A percentile compares a stretch with the other conserved stretches of the same genome.
phyloP scores from a whole-genome alignment of 352 stramenopile genomes.

The Thraustotheca clavata region DNA sequence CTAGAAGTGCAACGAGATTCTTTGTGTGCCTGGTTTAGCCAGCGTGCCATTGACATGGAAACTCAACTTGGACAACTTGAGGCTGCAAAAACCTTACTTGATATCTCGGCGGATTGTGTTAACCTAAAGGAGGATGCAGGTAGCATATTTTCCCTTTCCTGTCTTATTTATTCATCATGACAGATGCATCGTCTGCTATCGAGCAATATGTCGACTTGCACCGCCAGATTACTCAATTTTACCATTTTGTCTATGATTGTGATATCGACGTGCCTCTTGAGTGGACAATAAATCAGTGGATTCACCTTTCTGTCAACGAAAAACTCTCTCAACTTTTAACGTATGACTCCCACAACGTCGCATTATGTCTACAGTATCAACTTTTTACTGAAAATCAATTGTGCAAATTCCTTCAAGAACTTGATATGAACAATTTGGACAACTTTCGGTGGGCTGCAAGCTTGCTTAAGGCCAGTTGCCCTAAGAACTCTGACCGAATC shows the following conservation, averaged over 20 bases:
- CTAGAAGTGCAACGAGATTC: not conserved
- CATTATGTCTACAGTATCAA: not conserved
- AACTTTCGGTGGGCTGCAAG: not conserved
- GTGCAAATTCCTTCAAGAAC: not conserved
- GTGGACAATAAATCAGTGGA: not conserved
- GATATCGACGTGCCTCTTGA: not conserved
- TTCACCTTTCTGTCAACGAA: not conserved
- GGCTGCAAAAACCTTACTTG: not conserved
- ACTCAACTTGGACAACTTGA: constrained; percentile 14
- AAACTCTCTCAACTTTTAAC: not conserved
- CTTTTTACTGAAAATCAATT: not conserved
- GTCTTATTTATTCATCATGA: too few relatives aligned
- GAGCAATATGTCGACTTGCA: not conserved
- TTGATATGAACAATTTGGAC: not conserved
- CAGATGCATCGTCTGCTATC: too few relatives aligned
- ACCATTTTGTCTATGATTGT: not conserved
- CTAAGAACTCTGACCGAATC: not conserved
- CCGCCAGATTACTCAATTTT: not conserved
- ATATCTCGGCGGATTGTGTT: not conserved
- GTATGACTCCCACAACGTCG: not conserved
- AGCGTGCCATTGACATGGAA: constrained; percentile 9
- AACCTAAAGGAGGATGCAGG: too few relatives aligned
- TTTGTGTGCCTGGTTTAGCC: not conserved
- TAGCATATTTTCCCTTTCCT: too few relatives aligned
- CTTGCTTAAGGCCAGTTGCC: constrained; percentile 1